A percentile compares a stretch with the other conserved stretches of the same genome.
Conservation (phyloP, 345 rosid species). For the Cochlearia excelsa region DNA sequence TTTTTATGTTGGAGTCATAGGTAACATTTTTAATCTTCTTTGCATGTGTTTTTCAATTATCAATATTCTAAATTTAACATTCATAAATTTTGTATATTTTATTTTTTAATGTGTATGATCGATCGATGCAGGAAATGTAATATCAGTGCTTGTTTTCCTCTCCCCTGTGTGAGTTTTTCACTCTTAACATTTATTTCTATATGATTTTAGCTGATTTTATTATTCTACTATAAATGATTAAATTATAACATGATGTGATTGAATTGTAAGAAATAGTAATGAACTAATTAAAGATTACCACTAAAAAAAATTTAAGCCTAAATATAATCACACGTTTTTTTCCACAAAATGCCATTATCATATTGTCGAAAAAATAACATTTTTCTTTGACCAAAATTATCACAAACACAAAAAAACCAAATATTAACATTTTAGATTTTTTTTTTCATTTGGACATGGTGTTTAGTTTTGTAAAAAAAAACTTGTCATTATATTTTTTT, state of each 20-base stretch:
- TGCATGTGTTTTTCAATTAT: conserved; percentile 4
- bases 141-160: conserved; percentile 70
- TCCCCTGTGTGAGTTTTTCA: conserved; percentile 57
- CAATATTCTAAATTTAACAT: neutral
- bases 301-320: neutral
- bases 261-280: conserved; percentile 3
- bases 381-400: neutral
- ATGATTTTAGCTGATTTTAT: neutral
- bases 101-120: neutral
- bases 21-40: conserved; percentile 33
- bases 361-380: too few species aligned
- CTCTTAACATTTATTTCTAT: neutral
- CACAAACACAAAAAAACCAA: too few species aligned
- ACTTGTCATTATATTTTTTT: too few species aligned
- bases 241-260: neutral
- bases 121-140: conserved; percentile 59
- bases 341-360: too few species aligned
- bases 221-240: too few species aligned
- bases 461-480: too few species aligned
- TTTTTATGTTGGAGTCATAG: conserved; percentile 58
- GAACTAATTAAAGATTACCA: too few species aligned
- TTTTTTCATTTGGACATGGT: too few species aligned
- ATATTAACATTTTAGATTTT: neutral
- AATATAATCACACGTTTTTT: neutral
- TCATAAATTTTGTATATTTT: neutral